Evolutionary conservation across 495 filamentous ascomycete genomes (phyloP).

Genomic region (Penicillium paxilli): DNA sequence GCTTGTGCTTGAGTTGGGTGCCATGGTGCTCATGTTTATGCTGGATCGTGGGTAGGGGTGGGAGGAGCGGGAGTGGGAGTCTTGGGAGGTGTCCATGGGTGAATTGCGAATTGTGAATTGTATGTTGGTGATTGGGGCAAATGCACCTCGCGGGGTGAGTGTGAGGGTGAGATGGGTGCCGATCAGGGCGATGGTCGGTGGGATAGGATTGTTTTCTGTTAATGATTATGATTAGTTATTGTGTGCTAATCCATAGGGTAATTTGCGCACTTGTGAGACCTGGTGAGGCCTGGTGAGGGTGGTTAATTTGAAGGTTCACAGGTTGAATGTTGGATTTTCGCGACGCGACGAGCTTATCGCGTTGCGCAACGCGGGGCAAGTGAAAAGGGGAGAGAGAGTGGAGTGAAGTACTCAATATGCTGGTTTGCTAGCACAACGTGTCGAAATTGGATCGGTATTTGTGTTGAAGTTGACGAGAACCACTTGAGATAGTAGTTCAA

Average conservation of each 20-base stretch:
- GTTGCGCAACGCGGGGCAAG: conserved; percentile 14
- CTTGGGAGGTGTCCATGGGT: neutral
- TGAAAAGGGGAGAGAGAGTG: conserved; percentile 9
- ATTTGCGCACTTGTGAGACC: too few species aligned
- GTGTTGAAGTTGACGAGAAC: too few species aligned
- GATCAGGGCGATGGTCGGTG: too few species aligned
- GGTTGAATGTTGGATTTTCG: neutral
- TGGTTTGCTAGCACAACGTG: neutral
- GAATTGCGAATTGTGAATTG: neutral
- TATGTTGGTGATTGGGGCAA: neutral
- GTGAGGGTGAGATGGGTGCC: too few species aligned
- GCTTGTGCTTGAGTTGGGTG: neutral
- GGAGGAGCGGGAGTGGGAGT: neutral
- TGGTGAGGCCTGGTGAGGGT: too few species aligned
- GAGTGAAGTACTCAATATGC: neutral
- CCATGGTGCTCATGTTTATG: neutral
- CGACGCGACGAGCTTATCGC: neutral
- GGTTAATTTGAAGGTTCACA: neutral
- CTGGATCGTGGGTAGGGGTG: neutral
- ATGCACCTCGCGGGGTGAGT: too few species aligned
- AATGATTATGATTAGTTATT: neutral
- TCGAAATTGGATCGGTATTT: neutral
- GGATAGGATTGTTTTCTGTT: too few species aligned
- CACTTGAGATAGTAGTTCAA: neutral
- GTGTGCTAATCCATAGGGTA: neutral